A percentile compares a stretch with the other conserved stretches of the same genome.
These are phyloP conservation scores for Closterium sp. DNA, from an alignment of 139 green algal genomes.

Conservation along the genomic window DNA sequence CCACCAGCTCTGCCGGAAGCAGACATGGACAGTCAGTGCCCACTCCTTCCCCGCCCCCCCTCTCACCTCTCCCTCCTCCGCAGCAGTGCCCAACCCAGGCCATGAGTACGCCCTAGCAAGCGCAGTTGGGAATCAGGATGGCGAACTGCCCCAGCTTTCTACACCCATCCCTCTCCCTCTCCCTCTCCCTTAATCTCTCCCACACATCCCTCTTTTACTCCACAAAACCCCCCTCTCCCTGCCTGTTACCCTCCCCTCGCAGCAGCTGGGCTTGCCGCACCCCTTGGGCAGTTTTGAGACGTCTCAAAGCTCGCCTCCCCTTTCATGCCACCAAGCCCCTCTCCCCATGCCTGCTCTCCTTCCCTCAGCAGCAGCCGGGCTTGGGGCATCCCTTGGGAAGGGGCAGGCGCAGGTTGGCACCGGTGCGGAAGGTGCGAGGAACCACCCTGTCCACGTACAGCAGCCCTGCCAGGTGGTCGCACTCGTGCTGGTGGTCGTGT, in stretches of 20 bases:
- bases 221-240: neutral
- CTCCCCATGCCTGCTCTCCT: neutral
- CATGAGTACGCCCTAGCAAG: neutral
- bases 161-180: neutral
- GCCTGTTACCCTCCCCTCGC: too few relatives aligned
- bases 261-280: too few relatives aligned
- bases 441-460: conserved; percentile 55
- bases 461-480: conserved; percentile 51
- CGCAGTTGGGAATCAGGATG: neutral
- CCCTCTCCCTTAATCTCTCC: too few relatives aligned
- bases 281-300: too few relatives aligned
- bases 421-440: conserved; percentile 40
- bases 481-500: conserved; percentile 42
- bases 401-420: conserved; percentile 28
- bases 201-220: neutral
- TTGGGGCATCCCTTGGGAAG: conserved; percentile 8
- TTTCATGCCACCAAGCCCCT: neutral
- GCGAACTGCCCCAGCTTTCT: neutral
- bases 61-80: neutral
- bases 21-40: too few relatives aligned
- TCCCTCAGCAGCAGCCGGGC: neutral
- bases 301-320: too few relatives aligned
- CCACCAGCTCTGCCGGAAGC: too few relatives aligned
- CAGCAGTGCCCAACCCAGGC: neutral
- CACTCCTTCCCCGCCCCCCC: too few relatives aligned